Conservation (phyloP, 2,329 filamentous ascomycete genomes). For the Aspergillus sojae region DNA sequence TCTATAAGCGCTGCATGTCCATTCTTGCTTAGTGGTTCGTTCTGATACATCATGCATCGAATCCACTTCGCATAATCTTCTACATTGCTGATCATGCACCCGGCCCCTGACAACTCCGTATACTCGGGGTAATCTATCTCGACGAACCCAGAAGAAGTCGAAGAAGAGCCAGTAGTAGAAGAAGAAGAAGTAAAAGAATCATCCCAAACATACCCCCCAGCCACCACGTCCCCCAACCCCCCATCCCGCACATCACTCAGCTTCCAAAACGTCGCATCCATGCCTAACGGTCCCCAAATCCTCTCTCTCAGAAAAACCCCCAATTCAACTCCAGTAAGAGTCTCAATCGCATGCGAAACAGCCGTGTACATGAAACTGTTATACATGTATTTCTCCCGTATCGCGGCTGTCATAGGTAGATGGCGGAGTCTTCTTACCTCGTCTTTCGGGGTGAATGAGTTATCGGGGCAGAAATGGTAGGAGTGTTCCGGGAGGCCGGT, state of each 20-base stretch:
- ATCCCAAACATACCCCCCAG: constrained; percentile 47
- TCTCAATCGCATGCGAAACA: constrained; percentile 51
- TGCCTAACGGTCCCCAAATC: constrained; percentile 52
- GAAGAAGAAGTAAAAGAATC: not conserved
- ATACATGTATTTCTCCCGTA: constrained; percentile 52
- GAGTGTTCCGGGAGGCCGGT: not conserved
- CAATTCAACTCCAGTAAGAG: constrained; percentile 41
- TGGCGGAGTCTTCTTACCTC: constrained; percentile 39
- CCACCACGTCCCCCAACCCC: constrained; percentile 30
- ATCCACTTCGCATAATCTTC: constrained; percentile 36
- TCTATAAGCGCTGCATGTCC: constrained; percentile 27
- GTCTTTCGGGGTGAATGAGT: not conserved
- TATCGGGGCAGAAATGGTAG: not conserved
- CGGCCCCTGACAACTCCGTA: constrained; percentile 41
- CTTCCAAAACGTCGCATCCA: constrained; percentile 35
- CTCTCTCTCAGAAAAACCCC: constrained; percentile 44
- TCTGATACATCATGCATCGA: constrained; percentile 29
- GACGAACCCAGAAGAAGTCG: constrained; percentile 33
- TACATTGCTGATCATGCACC: constrained; percentile 42
- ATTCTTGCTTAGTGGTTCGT: constrained; percentile 25
- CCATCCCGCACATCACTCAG: constrained; percentile 37
- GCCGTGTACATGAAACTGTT: constrained; percentile 55
- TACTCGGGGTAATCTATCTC: constrained; percentile 21
- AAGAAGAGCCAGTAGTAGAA: not conserved
- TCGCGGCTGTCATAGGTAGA: constrained; percentile 48